Base-by-base conservation (phyloP, 1,139 yeast species). In the Geotrichum candidum region DNA sequence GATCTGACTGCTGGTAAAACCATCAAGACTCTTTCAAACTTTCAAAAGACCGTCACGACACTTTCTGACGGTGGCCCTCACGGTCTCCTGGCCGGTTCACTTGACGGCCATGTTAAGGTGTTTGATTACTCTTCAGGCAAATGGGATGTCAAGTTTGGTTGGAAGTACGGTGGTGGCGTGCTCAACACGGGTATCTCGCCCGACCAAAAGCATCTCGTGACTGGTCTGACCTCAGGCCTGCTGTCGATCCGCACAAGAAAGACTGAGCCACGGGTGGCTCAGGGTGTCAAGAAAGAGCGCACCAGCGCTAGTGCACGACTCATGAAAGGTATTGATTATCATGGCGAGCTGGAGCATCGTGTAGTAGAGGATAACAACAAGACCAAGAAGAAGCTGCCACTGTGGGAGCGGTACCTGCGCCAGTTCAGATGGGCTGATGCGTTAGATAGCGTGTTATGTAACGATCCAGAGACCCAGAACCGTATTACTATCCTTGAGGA, bases 151-250 rank as follows among this genome's bases (percentile, higher is more conserved):
- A 89, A 88, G 73, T 94, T 91, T 74, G 98, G 98, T 53, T 94
- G 98, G 98, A 94, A 92, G 74, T 92, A 88, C 71, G 96, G 97
- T 51, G 91, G 95, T 18, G 96, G 96, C 53, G 97, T 94, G 0
- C 79, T 94, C 68, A 81, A 91, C 69, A 86, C 96, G 72, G 98
- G 92, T 9, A 88, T 92, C 11, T 89, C 97, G 10, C 98, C 98
- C 25, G 85, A 87, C 65, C 86, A 86, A 68, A 88, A 88, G 76
- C 98, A 94, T 77, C 82, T 94, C 66, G 97, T 90, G 48, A 90
- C 96, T n/a, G 99, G 99, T 61, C 81, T 94, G 68, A 87, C 95
- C 9, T 86, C 96, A 1, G 99, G 99, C 9, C 80, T 94, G 65
- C 78, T 94, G 60, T 87, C 96, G 2, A 87, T 94, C 60, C 83